A percentile compares a stretch with the other conserved stretches of the same genome.
phyloP scores from a whole-genome alignment of 768 basidiomycete species.

The Rhizopogon sp. region DNA sequence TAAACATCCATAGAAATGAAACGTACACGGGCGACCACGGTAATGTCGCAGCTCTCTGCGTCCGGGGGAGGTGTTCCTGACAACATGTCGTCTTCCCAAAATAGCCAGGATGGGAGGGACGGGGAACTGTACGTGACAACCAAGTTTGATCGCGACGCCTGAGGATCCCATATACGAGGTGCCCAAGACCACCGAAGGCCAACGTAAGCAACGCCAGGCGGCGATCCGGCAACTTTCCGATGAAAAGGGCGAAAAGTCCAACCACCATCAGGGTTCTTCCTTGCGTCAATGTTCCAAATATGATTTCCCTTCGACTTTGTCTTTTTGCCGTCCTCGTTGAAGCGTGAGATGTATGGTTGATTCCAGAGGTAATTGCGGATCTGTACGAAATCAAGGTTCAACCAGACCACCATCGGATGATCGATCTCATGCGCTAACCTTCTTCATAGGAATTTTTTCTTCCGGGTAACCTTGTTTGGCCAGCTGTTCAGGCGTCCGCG shows the following conservation, averaged over 20 bases:
- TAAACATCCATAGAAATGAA: constrained; percentile 1
- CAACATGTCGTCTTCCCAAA: constrained; percentile 81
- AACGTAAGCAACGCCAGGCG: constrained; percentile 77
- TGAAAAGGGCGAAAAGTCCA: constrained; percentile 91
- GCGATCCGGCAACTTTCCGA: constrained; percentile 80
- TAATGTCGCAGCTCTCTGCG: constrained; percentile 71
- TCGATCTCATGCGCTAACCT: constrained; percentile 44
- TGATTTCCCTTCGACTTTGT: constrained; percentile 99
- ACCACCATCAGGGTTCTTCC: constrained; percentile 63
- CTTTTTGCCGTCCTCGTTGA: constrained; percentile 99
- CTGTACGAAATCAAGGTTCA: constrained; percentile 35
- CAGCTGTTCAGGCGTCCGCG: constrained; percentile 43
- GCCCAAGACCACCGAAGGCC: constrained; percentile 85
- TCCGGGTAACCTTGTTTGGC: constrained; percentile 83
- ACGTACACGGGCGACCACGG: constrained; percentile 70
- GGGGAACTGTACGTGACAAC: constrained; percentile 80
- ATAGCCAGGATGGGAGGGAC: constrained; percentile 78
- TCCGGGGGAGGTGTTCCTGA: constrained; percentile 76
- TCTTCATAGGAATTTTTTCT: constrained; percentile 95
- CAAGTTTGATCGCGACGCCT: constrained; percentile 77
- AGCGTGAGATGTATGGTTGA: constrained; percentile 89
- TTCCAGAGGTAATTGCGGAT: constrained; percentile 95
- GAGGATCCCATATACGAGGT: constrained; percentile 96
- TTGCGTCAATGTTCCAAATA: constrained; percentile 98
- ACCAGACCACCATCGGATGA: neutral